Evolutionary conservation across 225 moss, liverwort and hornwort species (phyloP).

Genomic region (Sphagnum contortum): DNA sequence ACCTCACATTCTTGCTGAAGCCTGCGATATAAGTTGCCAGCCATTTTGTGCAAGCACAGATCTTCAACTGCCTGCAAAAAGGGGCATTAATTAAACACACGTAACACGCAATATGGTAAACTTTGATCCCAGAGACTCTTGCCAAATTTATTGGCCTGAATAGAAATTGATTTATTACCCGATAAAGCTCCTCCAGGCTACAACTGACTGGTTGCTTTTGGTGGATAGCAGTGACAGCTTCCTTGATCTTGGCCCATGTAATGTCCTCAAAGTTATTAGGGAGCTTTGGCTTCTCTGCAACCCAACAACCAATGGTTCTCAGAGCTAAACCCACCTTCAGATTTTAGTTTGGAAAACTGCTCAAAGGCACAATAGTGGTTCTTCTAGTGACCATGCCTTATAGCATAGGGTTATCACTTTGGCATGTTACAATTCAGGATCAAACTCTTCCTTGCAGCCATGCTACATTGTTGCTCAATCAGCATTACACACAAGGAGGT

Average conservation of each 20-base stretch:
- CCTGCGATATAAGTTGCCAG: constrained; percentile 81
- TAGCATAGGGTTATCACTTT: no score
- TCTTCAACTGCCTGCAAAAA: constrained; percentile 80
- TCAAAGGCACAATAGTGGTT: no score
- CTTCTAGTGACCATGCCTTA: no score
- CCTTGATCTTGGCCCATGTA: constrained; percentile 95
- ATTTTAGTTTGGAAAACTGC: no score
- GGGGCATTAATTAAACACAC: no score
- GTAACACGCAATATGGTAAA: no score
- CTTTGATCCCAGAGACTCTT: no score
- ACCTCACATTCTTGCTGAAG: constrained; percentile 97
- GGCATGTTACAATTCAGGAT: no score
- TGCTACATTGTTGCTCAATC: no score
- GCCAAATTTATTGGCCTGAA: no score
- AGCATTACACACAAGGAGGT: no score
- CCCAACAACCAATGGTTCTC: not conserved
- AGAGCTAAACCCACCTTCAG: not conserved
- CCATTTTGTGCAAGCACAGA: constrained; percentile 98
- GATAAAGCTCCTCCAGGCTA: constrained; percentile 95
- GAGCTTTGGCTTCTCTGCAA: constrained; percentile 92
- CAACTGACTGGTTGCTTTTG: constrained; percentile 93
- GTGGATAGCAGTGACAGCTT: constrained; percentile 94
- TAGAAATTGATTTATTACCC: constrained; percentile 20
- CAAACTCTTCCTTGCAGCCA: no score
- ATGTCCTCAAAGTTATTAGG: constrained; percentile 90